A percentile compares a stretch with the other conserved stretches of the same genome.
phyloP scores from a whole-genome alignment of 768 basidiomycete species.

The Mycena rosella region DNA sequence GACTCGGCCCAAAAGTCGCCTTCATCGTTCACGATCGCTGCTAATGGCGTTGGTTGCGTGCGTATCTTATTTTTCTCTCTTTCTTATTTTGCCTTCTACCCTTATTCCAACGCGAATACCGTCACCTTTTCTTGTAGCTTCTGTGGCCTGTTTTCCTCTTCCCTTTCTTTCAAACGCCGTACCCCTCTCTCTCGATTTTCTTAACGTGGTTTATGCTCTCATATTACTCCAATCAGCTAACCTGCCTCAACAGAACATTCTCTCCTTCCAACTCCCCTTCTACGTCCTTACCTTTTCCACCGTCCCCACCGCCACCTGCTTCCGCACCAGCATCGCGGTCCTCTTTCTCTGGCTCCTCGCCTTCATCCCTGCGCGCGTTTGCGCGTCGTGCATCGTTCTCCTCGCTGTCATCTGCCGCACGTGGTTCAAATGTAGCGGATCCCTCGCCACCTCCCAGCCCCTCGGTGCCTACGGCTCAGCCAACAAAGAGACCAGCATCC shows the following conservation, averaged over 20 bases:
- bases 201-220: too few species aligned
- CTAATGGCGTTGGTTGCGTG: constrained; percentile 78
- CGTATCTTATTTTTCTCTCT: constrained; percentile 37
- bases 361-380: constrained; percentile 39
- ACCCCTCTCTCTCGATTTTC: too few species aligned
- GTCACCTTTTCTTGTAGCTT: neutral
- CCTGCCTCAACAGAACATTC: constrained; percentile 23
- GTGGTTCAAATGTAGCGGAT: constrained; percentile 1
- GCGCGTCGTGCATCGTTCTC: constrained; percentile 33
- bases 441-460: neutral
- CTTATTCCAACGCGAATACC: neutral
- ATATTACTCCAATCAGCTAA: neutral
- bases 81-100: neutral
- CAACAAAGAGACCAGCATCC: constrained; percentile 26
- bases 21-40: constrained; percentile 60
- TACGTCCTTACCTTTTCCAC: constrained; percentile 45
- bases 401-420: constrained; percentile 22
- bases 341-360: constrained; percentile 42
- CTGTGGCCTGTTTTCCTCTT: constrained; percentile 7
- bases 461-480: neutral
- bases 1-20: constrained; percentile 17
- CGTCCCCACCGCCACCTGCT: constrained; percentile 17
- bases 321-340: constrained; percentile 41
- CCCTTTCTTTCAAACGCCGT: neutral
- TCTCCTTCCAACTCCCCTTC: constrained; percentile 18